A percentile compares a stretch with the other conserved stretches of the same genome.
Evolutionary conservation across 1,284 basidiomycete genomes (phyloP).

Genomic region (Microstroma glucosiphilum): DNA sequence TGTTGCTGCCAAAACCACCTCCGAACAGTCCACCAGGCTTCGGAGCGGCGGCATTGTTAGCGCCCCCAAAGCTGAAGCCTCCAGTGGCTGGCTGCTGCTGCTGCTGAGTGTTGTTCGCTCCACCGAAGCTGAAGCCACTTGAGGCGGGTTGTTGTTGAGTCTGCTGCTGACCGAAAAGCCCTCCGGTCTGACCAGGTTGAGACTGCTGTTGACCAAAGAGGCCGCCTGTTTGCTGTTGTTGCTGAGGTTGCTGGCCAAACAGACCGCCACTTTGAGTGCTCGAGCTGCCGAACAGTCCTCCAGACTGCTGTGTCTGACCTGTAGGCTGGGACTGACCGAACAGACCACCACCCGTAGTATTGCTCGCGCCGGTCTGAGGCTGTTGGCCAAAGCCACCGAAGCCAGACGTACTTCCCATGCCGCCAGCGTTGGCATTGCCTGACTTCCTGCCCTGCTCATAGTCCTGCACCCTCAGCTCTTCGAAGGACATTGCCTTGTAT

Average conservation of each 20-base stretch:
- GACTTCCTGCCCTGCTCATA: constrained; percentile 19
- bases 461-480: constrained; percentile 21
- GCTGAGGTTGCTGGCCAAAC: constrained; percentile 39
- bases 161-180: constrained; percentile 36
- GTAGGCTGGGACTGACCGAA: constrained; percentile 35
- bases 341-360: constrained; percentile 33
- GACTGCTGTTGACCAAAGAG: constrained; percentile 29
- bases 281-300: constrained; percentile 48
- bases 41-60: constrained; percentile 14
- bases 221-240: constrained; percentile 23
- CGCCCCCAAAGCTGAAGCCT: constrained; percentile 26
- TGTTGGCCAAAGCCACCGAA: constrained; percentile 12
- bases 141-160: constrained; percentile 34
- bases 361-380: constrained; percentile 29
- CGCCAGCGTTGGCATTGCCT: constrained; percentile 7
- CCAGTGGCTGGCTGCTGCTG: constrained; percentile 18
- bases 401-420: constrained; percentile 4
- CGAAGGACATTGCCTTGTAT: constrained; percentile 16
- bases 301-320: constrained; percentile 17
- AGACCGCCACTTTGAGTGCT: constrained; percentile 48
- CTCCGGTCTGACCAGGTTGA: constrained; percentile 17
- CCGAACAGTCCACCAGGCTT: constrained; percentile 13
- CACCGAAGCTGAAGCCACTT: constrained; percentile 32
- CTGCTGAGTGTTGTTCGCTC: constrained; percentile 23
- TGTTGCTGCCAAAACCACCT: constrained; percentile 25